Base-by-base conservation (phyloP, 163 green algal genomes). In the Chlorella variabilis region DNA sequence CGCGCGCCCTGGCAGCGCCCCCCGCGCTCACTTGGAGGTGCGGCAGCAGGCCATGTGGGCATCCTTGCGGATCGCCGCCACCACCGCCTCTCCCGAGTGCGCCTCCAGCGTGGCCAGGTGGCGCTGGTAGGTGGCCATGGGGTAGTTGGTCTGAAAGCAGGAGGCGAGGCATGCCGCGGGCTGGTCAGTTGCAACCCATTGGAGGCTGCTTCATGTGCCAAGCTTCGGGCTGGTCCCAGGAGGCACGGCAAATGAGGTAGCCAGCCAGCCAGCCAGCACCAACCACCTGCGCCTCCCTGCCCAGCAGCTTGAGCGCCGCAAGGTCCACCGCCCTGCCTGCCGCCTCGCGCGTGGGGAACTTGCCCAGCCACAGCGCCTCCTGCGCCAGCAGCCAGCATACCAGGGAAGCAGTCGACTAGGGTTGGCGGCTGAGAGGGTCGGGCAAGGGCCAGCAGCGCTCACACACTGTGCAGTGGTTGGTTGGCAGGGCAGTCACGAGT, bases 131-230 rank as follows among this genome's bases (percentile, higher is more conserved):
- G 17, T 31, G 2, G 29, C 36, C 7, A 18, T 9, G 23, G 41
- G 59, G 49, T 63, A 85, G 80, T 85, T 85, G 67, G 67, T 78
- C 71, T 82, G n/a, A n/a, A n/a, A n/a, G n/a, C n/a, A n/a, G 75
- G 41, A 42, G 7, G 7, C 4, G 49, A 4, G 17, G 15, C 21
- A 48, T 20, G 42, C 13, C 18, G 63, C 5, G 9, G 9, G 31
- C 8, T 27, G 31, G 23, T 58, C 23, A 15, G 45, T 54, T 54
- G 45, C 11, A 15, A 15, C 11, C 11, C 11, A 54, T 54, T 54
- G 11, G 45, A 23, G 59, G 59, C 23, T 39, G 29, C 21, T 39
- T 9, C 11, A 29, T 11, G 59, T 29, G 59, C 59, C 23, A 34
- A 11, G 11, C 27, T 18, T 34, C 59, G 17, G 27, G 59, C 59